Evolutionary conservation across 78 protist genomes (phyloP).

Genomic region (Bodo saltans): DNA sequence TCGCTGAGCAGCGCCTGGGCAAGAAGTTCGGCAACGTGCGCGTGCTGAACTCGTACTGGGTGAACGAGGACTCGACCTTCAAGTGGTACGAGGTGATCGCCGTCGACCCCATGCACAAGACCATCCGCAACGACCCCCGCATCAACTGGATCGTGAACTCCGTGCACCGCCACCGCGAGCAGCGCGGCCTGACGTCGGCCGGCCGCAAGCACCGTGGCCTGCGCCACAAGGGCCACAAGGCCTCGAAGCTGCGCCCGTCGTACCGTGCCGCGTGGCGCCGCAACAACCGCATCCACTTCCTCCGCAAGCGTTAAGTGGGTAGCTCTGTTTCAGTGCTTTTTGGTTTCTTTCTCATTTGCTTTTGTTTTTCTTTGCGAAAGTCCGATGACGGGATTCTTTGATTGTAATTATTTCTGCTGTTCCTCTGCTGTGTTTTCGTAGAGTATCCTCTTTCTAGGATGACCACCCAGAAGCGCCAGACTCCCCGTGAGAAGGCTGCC

Average conservation of each 20-base stretch:
- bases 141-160: conserved; percentile 96
- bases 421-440: not conserved
- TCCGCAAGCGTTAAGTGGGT: conserved; percentile 86
- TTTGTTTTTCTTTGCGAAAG: not conserved
- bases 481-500: not conserved
- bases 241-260: conserved; percentile 79
- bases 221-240: conserved; percentile 68
- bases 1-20: conserved; percentile 98
- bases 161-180: conserved; percentile 76
- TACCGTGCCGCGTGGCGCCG: conserved; percentile 93
- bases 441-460: not conserved
- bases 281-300: conserved; percentile 78
- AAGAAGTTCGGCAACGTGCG: conserved; percentile 84
- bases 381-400: not conserved
- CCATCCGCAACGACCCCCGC: conserved; percentile 95
- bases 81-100: conserved; percentile 97
- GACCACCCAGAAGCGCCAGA: not conserved
- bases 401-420: too few relatives aligned
- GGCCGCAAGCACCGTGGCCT: conserved; percentile 91
- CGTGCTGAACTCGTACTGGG: conserved; percentile 99
- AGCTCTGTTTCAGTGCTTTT: too few relatives aligned
- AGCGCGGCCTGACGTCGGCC: conserved; percentile 96
- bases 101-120: conserved; percentile 93
- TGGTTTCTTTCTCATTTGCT: not conserved
- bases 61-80: conserved; percentile 89